Evolutionary conservation across 768 basidiomycete genomes (phyloP), one percentile per base, ranked within the genome.

Genomic region (Clathrus columnatus): DNA sequence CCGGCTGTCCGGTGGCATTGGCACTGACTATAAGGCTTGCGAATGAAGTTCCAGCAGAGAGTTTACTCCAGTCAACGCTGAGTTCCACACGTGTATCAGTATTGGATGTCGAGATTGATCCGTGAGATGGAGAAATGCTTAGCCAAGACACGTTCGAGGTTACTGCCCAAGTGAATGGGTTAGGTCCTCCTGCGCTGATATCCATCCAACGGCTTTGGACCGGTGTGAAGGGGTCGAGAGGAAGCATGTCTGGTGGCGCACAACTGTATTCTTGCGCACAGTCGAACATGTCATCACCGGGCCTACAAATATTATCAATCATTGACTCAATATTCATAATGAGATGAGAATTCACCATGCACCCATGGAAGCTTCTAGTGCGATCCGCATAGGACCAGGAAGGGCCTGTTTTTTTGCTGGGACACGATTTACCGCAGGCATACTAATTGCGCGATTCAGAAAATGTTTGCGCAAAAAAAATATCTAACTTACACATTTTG

Each of bases 271-370:
- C 64, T 46, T 61, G 58, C 2, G 71, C 70, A 61, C 84, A 87
- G 57, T 85, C 76, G 66, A 76, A 74, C 32, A 68, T 69, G 61
- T 84, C 82, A 67, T 85, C 84, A 32, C 84, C 84, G 0, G 84
- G 84, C 81, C 81, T 82, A 45, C 7, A 43, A 18, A 26, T 51
- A n/a, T 48, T 27, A 26, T 21, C 32, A 23, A 49, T 32, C 17
- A 7, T 7, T 26, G 21, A 11, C 30, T 32, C 5, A 23, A 48
- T 2, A 53, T 26, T 41, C 14, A 26, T 17, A 46, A n/a, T n/a
- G n/a, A 16, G 30, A 49, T 6, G 29, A 32, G 11, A 17, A 54
- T 69, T 43, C 58, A 79, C 82, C 82, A 87, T 41, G 82, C 79
- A 17, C 80, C 83, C 1, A 71, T 62, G 17, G 75, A 79, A 10